These are phyloP conservation scores for Leishmania major DNA, from an alignment of 208 protist species.

Conservation along the genomic window DNA sequence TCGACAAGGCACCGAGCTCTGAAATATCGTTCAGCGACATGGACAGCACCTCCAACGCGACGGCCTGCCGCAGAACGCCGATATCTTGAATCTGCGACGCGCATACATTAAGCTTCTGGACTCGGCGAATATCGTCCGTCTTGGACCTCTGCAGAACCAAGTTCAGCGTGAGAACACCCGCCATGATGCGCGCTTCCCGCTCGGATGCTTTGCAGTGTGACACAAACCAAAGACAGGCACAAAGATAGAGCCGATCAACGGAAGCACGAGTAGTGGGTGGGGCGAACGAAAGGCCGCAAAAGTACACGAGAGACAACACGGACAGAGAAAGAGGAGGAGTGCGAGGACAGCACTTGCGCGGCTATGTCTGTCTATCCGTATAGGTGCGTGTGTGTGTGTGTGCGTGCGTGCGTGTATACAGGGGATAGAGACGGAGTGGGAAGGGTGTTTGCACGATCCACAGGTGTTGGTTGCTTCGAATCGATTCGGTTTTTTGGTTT, in stretches of 20 bases:
- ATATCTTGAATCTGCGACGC: slow-evolving; percentile 83
- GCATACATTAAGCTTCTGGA: slow-evolving; percentile 90
- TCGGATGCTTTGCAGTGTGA: not conserved
- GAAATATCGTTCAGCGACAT: slow-evolving; percentile 88
- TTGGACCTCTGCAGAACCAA: slow-evolving; percentile 86
- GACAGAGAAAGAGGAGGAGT: slow-evolving; percentile 2
- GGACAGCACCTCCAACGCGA: slow-evolving; percentile 81
- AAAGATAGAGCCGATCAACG: not conserved
- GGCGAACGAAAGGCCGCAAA: slow-evolving; percentile 10
- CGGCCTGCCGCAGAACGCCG: slow-evolving; percentile 67
- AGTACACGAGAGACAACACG: not conserved
- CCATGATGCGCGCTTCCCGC: slow-evolving; percentile 42
- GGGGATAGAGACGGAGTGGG: not conserved
- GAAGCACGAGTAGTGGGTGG: not conserved
- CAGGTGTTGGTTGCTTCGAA: not conserved
- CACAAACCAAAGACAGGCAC: not conserved
- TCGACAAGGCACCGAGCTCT: slow-evolving; percentile 73
- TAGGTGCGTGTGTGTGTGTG: not conserved
- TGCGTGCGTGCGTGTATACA: not conserved
- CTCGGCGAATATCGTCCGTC: slow-evolving; percentile 73
- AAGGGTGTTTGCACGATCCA: slow-evolving; percentile 1
- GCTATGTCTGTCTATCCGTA: not conserved
- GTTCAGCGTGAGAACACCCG: slow-evolving; percentile 82
- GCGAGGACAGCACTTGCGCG: slow-evolving; percentile 1
- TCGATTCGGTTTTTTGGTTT: not conserved